Conservation (phyloP, 306 rosid genomes). For the Coriaria nepalensis region DNA sequence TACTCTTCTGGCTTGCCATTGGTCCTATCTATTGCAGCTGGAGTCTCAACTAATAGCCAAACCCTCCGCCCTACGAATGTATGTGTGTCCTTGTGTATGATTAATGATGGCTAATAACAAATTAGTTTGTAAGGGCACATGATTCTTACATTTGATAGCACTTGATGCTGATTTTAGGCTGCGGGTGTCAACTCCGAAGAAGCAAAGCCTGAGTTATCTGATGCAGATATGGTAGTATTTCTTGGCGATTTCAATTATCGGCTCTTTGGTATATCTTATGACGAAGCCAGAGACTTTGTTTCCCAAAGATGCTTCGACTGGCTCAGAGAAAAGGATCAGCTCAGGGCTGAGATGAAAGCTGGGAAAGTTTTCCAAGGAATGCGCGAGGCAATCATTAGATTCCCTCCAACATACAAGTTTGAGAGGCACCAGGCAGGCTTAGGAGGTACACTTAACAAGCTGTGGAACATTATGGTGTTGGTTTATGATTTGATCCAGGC, state of each 20-base stretch:
- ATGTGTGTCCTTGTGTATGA: constrained; percentile 21
- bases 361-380: constrained; percentile 99
- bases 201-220: constrained; percentile 79
- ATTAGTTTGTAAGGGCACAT: too few species aligned
- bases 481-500: too few species aligned
- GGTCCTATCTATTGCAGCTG: constrained; percentile 81
- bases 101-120: too few species aligned
- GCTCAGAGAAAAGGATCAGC: constrained; percentile 99
- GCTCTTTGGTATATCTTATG: constrained; percentile 92
- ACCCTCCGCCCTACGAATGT: constrained; percentile 62
- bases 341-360: constrained; percentile 86
- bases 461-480: too few species aligned
- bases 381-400: constrained; percentile 86
- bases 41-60: constrained; percentile 68
- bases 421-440: constrained; percentile 83
- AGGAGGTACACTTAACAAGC: constrained; percentile 64
- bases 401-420: constrained; percentile 97
- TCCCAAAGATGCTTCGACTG: constrained; percentile 99
- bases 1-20: constrained; percentile 95
- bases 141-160: too few species aligned
- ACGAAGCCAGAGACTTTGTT: constrained; percentile 98
- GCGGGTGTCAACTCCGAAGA: constrained; percentile 51
- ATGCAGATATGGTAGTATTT: constrained; percentile 91
- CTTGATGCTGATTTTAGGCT: constrained; percentile 45
- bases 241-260: constrained; percentile 93